These are phyloP conservation scores for Paradendryphiella salina DNA, from an alignment of 2,329 filamentous ascomycete genomes.

Conservation along the genomic window DNA sequence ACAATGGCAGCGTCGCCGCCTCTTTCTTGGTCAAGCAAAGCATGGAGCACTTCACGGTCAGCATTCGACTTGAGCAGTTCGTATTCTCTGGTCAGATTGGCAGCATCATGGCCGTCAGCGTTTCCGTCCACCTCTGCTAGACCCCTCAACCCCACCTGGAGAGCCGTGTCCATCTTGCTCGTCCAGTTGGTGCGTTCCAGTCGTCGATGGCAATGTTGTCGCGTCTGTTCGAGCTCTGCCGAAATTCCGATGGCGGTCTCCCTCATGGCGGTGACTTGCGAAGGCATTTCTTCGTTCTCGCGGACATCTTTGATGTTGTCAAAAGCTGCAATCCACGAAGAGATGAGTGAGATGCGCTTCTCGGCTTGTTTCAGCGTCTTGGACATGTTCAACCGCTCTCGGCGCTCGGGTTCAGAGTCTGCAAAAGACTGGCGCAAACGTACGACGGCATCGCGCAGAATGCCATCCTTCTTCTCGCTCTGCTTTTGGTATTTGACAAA, in stretches of 20 bases:
- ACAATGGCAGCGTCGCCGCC: conserved; percentile 74
- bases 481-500: conserved; percentile 92
- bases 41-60: conserved; percentile 74
- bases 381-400: conserved; percentile 77
- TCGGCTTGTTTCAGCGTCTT: conserved; percentile 82
- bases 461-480: conserved; percentile 76
- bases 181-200: conserved; percentile 85
- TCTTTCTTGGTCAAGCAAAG: conserved; percentile 83
- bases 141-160: conserved; percentile 81
- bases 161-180: conserved; percentile 79
- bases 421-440: conserved; percentile 84
- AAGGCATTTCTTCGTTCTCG: conserved; percentile 71
- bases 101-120: conserved; percentile 67
- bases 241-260: conserved; percentile 89
- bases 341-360: conserved; percentile 81
- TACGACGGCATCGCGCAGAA: conserved; percentile 75
- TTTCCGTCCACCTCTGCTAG: conserved; percentile 70
- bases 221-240: conserved; percentile 83
- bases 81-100: conserved; percentile 75
- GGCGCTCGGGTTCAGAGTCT: conserved; percentile 73
- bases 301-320: conserved; percentile 76
- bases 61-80: conserved; percentile 84
- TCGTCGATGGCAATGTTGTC: conserved; percentile 87
- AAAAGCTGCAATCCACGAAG: conserved; percentile 90
- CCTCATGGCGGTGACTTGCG: conserved; percentile 64